Base-by-base conservation (phyloP, 225 moss, liverwort and hornwort species). In the Pleurozium schreberi region DNA sequence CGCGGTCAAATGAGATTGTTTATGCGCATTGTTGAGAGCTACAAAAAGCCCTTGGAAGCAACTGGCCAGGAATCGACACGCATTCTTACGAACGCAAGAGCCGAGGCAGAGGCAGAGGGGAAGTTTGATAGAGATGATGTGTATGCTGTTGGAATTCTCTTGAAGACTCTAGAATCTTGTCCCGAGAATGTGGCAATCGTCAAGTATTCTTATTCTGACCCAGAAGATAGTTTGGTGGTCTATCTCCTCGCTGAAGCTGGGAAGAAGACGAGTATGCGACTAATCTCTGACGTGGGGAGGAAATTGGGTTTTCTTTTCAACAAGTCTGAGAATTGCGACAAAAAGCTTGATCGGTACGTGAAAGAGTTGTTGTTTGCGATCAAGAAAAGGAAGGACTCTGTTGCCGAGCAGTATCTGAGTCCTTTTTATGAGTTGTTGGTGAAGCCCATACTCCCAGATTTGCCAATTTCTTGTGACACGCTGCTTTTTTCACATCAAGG, bases 1-100 rank as follows among this genome's bases (percentile, higher is more conserved):
- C 79, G 87, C 81, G 87, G 87, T 42, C 81, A 87, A 58, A 87
- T 87, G 87, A 64, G 61, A 87, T 87, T 87, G 87, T 87, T 76
- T 87, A 87, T 87, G 78, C 87, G 42, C 87, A 40, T 87, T 28
- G 87, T 66, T n/a, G 87, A 87, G 61, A 87, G 28, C 22, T 17
- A 25, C 58, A 59, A 45, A 28, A 22, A 70, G 31, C 65, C 50
- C 64, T 87, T 66, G 49, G 78, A 33, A 87, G 87, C 52, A 79
- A 87, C 63, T 79, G 64, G 52, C 80, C 68, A 81, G 20, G 40
- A 70, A 81, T 87, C 69, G 80, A 87, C 87, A 21, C 25, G 59
- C 59, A 23, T 23, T 59, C 59, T 59, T 59, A 59, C 59, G 59
- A 11, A 59, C 18, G 11, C 59, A 59, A 59, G 59, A 59, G 59